Percentiles rank a stretch among this genome's conserved stretches.
phyloP scores from a whole-genome alignment of 805 yeast species.

The Cyberlindnera euphorbiiphila region DNA sequence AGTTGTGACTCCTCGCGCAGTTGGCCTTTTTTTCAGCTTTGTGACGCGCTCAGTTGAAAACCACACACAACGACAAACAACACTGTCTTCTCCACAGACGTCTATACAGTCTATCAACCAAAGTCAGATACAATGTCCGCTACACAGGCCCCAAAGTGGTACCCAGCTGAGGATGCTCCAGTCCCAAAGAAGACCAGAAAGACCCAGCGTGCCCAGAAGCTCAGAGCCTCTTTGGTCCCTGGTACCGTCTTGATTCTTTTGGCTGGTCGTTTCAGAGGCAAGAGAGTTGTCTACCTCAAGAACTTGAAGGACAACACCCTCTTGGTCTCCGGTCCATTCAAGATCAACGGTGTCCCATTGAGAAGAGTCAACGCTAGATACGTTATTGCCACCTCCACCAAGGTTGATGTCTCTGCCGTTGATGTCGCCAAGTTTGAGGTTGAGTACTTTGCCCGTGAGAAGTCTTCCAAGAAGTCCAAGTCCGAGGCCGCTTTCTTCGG shows the following conservation, averaged over 20 bases:
- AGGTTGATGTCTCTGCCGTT: constrained; percentile 72
- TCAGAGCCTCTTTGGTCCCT: constrained; percentile 94
- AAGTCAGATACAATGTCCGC: constrained; percentile 14
- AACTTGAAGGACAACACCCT: constrained; percentile 97
- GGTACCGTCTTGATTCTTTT: constrained; percentile 96
- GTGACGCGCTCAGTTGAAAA: too few relatives aligned
- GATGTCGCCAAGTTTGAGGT: constrained; percentile 89
- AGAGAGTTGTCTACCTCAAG: constrained; percentile 98
- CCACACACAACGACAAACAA: constrained; percentile 5
- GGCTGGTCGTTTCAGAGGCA: constrained; percentile 99
- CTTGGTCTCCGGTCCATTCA: constrained; percentile 98
- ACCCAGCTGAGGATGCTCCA: constrained; percentile 87
- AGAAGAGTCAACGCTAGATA: constrained; percentile 99
- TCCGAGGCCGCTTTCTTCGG: constrained; percentile 92
- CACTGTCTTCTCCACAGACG: neutral
- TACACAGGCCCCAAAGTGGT: constrained; percentile 79
- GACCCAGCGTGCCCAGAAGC: constrained; percentile 87
- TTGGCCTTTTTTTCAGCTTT: constrained; percentile 8
- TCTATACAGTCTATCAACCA: neutral
- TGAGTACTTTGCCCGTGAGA: constrained; percentile 96
- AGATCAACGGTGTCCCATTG: constrained; percentile 98
- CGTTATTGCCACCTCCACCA: constrained; percentile 98
- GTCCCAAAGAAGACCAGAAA: constrained; percentile 88
- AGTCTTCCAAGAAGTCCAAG: constrained; percentile 75
- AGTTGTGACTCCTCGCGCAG: neutral